Evolutionary conservation across 179 eudicot species (phyloP), one percentile per base, ranked within the genome.

Genomic region (Beta corolliflora): DNA sequence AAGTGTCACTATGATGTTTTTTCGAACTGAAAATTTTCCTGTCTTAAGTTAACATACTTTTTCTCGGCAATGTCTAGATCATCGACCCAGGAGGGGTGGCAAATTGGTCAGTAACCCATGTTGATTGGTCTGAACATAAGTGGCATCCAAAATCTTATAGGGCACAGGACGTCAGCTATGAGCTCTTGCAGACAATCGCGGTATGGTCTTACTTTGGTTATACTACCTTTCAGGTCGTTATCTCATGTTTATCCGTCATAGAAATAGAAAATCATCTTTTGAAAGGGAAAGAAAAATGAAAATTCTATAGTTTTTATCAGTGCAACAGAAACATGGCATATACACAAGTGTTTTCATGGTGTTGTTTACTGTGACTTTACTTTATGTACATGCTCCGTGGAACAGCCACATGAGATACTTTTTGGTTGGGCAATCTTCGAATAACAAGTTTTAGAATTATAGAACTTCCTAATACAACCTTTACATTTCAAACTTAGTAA

Each of bases 81-180:
- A 84, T 93, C 73, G 97, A 97, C 89, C 99, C 99, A 23, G 81
- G 58, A 44, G 98, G 99, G 25, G 89, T 97, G 81, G 87, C 98
- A 45, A 93, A 97, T 83, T 93, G 99, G 98, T 97, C 99, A 44
- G 97, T 97, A 58, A 97, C 99, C 59, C 91, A 94, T 85, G 99
- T 97, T 69, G 99, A 97, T 86, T 94, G 98, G 99, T 94, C 99
- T 48, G 98, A 97, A 85, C 93, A 91, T 73, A 94, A 94, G 89
- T 97, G 99, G 98, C 99, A 97, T 88, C 99, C 99, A 23, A 97
- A 88, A 85, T 88, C 99, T 76, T 97, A 94, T 83, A 80, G 85
- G 76, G 84, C 85, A 65, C 84, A 81, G 63, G 99, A 97, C 82
- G 81, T 97, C 59, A 86, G 89, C 58, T 81, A 77, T 81, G 91